phyloP scores from a whole-genome alignment of 768 basidiomycete genomes.

The Fistulinella prunicolor region DNA sequence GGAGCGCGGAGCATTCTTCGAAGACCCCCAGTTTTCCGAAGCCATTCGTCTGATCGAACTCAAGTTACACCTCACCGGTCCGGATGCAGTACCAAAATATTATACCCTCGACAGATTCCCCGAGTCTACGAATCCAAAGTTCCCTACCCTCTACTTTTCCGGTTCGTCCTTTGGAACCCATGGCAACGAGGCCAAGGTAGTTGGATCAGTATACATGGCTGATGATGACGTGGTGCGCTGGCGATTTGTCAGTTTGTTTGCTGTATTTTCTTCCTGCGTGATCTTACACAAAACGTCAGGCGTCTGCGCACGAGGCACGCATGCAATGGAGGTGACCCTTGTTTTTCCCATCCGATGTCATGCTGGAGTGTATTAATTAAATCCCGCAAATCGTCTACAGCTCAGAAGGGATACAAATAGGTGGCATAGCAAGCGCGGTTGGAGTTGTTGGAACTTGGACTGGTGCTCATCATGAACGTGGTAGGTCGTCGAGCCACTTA shows the following conservation, averaged over 20 bases:
- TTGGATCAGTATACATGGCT: slow-evolving; percentile 51
- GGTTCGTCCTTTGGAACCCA: slow-evolving; percentile 44
- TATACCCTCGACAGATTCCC: slow-evolving; percentile 23
- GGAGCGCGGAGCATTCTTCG: slow-evolving; percentile 43
- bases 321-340: slow-evolving; percentile 59
- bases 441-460: slow-evolving; percentile 72
- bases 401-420: slow-evolving; percentile 66
- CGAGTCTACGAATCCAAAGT: slow-evolving; percentile 23
- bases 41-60: slow-evolving; percentile 63
- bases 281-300: slow-evolving; percentile 35
- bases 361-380: neutral
- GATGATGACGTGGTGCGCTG: slow-evolving; percentile 47
- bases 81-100: slow-evolving; percentile 16
- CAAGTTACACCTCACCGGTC: slow-evolving; percentile 46
- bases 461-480: slow-evolving; percentile 54
- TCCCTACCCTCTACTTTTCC: slow-evolving; percentile 46
- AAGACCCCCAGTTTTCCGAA: slow-evolving; percentile 54
- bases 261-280: slow-evolving; percentile 3
- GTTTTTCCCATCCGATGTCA: slow-evolving; percentile 1
- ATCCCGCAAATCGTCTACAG: slow-evolving; percentile 36
- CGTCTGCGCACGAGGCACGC: slow-evolving; percentile 49
- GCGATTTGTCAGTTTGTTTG: slow-evolving; percentile 51
- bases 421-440: slow-evolving; percentile 59
- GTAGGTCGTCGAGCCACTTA: slow-evolving; percentile 28
- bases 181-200: slow-evolving; percentile 42